Evolutionary conservation across 139 green algal genomes (phyloP).

Genomic region (Chlorella sp.): DNA sequence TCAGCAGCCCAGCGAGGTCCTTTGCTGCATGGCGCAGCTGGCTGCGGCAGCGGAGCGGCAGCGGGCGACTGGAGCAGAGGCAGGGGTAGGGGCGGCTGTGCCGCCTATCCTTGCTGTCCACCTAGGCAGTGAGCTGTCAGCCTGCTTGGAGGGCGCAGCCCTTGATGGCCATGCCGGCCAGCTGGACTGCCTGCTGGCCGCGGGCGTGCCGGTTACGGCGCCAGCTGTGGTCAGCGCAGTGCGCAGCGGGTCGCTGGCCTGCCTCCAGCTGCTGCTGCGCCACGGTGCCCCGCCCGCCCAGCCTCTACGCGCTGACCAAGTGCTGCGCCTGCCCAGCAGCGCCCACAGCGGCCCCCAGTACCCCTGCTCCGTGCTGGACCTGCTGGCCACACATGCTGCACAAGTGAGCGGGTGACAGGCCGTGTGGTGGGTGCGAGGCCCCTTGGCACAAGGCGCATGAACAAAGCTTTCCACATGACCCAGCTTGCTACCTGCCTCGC

Average conservation of each 20-base stretch:
- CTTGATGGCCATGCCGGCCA: not conserved
- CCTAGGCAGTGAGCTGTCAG: not conserved
- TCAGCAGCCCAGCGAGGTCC: not conserved
- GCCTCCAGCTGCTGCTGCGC: not conserved
- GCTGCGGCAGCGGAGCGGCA: not conserved
- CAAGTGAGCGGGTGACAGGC: not conserved
- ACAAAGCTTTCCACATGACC: no score
- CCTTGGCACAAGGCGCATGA: no score
- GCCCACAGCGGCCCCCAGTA: not conserved
- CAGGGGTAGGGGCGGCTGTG: not conserved
- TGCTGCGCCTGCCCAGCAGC: not conserved
- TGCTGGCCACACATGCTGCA: not conserved
- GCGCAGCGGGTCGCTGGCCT: not conserved
- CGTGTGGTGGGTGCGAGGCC: no score
- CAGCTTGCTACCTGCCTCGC: no score
- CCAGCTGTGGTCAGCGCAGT: not conserved
- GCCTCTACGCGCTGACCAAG: no score
- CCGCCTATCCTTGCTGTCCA: not conserved
- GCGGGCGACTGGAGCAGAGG: no score
- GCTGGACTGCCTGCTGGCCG: not conserved
- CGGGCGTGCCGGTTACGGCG: not conserved
- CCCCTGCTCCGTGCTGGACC: slow-evolving; percentile 3
- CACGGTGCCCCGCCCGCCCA: not conserved
- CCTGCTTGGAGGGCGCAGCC: not conserved
- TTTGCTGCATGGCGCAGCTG: not conserved